Base-by-base conservation (phyloP, 768 basidiomycete genomes). In the Mycena capillaripes region DNA sequence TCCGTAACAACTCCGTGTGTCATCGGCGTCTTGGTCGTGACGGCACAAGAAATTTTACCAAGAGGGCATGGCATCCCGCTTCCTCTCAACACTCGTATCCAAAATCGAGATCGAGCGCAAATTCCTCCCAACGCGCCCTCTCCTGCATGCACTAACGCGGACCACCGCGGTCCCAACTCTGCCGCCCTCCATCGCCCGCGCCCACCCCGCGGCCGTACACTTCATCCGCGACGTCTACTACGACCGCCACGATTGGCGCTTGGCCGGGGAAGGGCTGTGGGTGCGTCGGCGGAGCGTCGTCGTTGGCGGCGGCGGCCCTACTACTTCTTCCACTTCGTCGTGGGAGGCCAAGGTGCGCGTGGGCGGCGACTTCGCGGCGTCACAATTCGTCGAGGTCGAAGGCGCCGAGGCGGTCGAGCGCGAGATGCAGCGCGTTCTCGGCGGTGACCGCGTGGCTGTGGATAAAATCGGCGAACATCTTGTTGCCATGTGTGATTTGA, bases 321-420 rank as follows among this genome's bases (percentile, higher is more conserved):
- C 11, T 5, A 16, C 21, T 48, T 36, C 48, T 38, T n/a, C 40
- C 3, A 17, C 44, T 21, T 48, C 48, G 21, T 63, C 66, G 4
- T 72, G 71, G 71, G 71, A 72, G 42, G 71, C 66, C 52, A 72
- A 72, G 44, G 71, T 68, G 25, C 71, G 71, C 60, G 71, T 72
- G 2, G 71, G 71, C 58, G 71, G 71, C 48, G 66, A 72, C 71
- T 64, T 55, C 25, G 44, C 27, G 3, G 71, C 71, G 53, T 72
- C 71, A 40, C 71, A 72, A 64, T 72, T 72, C 56, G 60, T 72
- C 66, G 71, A 72, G 66, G 65, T 67, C 60, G 40, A 67, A 40
- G 71, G 71, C 50, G 50, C 50, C 12, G 65, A 66, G 56, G 71
- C 71, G 5, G 71, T 72, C 53, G 71, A 72, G 55, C 59, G 65